Base-by-base conservation (phyloP, 192 early-diverging fungal species). In the Coemansia sp. region DNA sequence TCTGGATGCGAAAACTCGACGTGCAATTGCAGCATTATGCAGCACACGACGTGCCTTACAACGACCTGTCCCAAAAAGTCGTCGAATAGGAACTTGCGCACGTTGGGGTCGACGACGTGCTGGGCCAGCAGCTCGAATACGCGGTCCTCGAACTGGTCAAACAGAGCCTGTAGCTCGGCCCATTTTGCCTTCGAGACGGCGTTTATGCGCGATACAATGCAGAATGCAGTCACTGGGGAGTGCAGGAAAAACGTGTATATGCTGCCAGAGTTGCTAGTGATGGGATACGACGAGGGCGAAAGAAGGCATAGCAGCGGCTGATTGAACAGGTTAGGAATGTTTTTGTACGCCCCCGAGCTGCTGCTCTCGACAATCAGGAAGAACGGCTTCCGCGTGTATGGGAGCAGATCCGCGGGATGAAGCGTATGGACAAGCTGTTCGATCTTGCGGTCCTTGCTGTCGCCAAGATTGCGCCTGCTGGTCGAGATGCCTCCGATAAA, bases 181-280 rank as follows among this genome's bases (percentile, higher is more conserved):
- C 76, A 79, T 46, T 54, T 62, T 18, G 36, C 32, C 6, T 57
- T 47, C 0, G 39, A 45, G 29, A 79, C 64, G 14, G 32, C 46
- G 27, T 53, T 51, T n/a, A 79, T 56, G 50, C 72, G 70, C 60
- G 76, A 66, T 1, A 79, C 22, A 16, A 89, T 93, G 20, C 89
- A 87, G 62, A 98, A 94, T 0, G 91, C 97, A 47, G 95, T 88
- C 13, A 95, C 56, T 2, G 95, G 94, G 13, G 89, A 87, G 71
- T 97, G 92, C 58, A 98, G 75, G 65, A 98, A 98, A 59, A 98
- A 70, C 5, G 95, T 98, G 65, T 97, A 98, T 13, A 98, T 84
- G 72, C 89, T 90, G 32, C 97, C 97, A 4, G 91, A 85, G 79
- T 81, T 80, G 24, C 82, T 79, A 55, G 87, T 82, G 1, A 60